Base-by-base conservation (phyloP, 1,284 basidiomycete genomes). In the Irpex rosettiformis region DNA sequence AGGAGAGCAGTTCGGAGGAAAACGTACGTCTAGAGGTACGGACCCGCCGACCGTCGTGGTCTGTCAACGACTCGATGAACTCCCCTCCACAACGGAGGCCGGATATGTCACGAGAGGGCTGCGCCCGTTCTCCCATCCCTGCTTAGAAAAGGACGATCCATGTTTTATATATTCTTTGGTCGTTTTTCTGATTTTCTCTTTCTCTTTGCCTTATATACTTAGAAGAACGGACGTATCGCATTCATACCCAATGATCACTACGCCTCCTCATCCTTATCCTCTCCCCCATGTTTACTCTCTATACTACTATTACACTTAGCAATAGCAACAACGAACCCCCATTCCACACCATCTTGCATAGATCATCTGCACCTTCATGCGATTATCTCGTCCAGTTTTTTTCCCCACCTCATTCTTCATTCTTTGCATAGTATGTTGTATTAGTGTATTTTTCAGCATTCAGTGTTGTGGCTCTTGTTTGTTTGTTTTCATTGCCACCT, bases 11-110 rank as follows among this genome's bases (percentile, higher is more conserved):
- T 37, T 69, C 70, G 48, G 68, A 67, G 21, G 64, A 55, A n/a
- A 30, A 21, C 10, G 56, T 63, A 18, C 70, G 58, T 37, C 65
- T 70, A 56, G 70, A 72, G 55, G 69, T 72, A 47, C 68, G 68
- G 51, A 67, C 69, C 28, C 66, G 70, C 22, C 65, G 69, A 22
- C 66, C 68, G 16, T 68, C 67, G 53, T 62, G 59, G 56, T 64
- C 67, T 30, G 64, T 68, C 8, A 51, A 62, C 30, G 65, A 63
- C 29, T 52, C 29, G 11, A 49, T 47, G 7, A 52, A 56, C 22
- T 56, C 57, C 51, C 58, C 57, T 55, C 55, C 57, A 11, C 61
- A 54, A 25, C 61, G 52, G 55, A 43, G 58, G 47, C 10, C 51
- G 56, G 48, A 59, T 42, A n/a, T 40, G 49, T 56, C 43, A 47